These are phyloP conservation scores for Apostasia shenzhenica DNA, from an alignment of 106 monocot species.

Conservation along the genomic window DNA sequence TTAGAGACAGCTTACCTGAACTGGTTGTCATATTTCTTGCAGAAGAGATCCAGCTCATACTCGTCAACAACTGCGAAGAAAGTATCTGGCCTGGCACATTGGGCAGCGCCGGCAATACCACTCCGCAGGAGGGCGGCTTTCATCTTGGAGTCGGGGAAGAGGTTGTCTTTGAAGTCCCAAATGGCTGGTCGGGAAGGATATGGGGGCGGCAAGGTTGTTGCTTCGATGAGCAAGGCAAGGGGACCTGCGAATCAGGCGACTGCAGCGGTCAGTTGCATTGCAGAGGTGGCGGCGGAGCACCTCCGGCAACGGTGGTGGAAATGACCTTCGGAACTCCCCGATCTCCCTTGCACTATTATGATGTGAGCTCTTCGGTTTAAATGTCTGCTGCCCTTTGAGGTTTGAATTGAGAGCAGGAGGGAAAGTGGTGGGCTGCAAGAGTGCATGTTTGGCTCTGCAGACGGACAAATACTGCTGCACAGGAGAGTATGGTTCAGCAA, in stretches of 20 bases:
- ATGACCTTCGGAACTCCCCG: slow-evolving; percentile 18
- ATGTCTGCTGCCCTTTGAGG: slow-evolving; percentile 44
- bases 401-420: slow-evolving; percentile 34
- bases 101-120: slow-evolving; percentile 35
- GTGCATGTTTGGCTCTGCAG: slow-evolving; percentile 34
- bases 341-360: slow-evolving; percentile 53
- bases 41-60: slow-evolving; percentile 29
- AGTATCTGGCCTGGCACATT: slow-evolving; percentile 51
- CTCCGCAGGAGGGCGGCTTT: slow-evolving; percentile 44
- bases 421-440: slow-evolving; percentile 53
- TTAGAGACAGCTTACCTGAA: neutral
- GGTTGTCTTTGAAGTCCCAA: slow-evolving; percentile 20
- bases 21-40: neutral
- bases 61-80: slow-evolving; percentile 65
- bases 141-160: slow-evolving; percentile 34
- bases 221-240: slow-evolving; percentile 20
- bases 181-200: slow-evolving; percentile 41
- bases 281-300: slow-evolving; percentile 4
- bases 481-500: slow-evolving; percentile 16
- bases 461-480: slow-evolving; percentile 25
- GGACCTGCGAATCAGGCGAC: slow-evolving; percentile 27
- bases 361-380: slow-evolving; percentile 65
- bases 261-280: slow-evolving; percentile 19
- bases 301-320: slow-evolving; percentile 25
- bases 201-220: slow-evolving; percentile 29